Base-by-base conservation (phyloP, 225 moss, liverwort and hornwort species). In the Sphagnum contortum region DNA sequence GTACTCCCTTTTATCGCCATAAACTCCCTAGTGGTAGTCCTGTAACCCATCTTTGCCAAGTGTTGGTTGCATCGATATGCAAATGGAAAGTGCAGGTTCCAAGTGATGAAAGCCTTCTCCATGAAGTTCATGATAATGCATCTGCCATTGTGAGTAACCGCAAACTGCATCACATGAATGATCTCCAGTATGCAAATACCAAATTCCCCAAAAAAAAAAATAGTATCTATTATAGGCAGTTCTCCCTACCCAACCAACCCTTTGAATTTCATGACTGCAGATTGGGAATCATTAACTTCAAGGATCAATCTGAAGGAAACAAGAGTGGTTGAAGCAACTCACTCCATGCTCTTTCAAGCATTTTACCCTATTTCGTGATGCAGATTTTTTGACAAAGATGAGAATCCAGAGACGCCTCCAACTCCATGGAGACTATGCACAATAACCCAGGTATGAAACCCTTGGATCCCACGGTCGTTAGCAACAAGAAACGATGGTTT, bases 1-100 rank as follows among this genome's bases (percentile, higher is more conserved):
- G 85, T 7, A 63, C 72, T 10, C 72, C 69, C 0, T 9, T 49
- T 49, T 88, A 76, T 14, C 70, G 80, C 0, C 73, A 80, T 61
- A 75, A 63, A 2, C 0, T 59, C 10, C 51, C 73, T 4, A 51
- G 46, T 2, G 76, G 74, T 1, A 88, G 80, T 48, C 72, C 77
- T 0, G 47, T 85, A 14, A 57, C 74, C 2, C 73, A 75, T 51
- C 59, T 74, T 0, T 49, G 55, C 2, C 72, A 62, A 1, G 85
- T 82, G 3, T 46, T 78, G 11, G 54, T 47, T 0, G 70, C 44
- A 1, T 73, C 82, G 3, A 51, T 67, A 3, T 49, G 70, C 0
- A 82, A 85, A 9, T 60, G 68, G 5, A 64, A 63, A 51, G 71
- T 73, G 11, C 3, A 57, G 0, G 5, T 57, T 14, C 80, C 72